Percentiles rank a stretch among this genome's conserved stretches.
Evolutionary conservation across 2,329 filamentous ascomycete genomes (phyloP).

Genomic region (Arthrobotrys pseudoclavata): DNA sequence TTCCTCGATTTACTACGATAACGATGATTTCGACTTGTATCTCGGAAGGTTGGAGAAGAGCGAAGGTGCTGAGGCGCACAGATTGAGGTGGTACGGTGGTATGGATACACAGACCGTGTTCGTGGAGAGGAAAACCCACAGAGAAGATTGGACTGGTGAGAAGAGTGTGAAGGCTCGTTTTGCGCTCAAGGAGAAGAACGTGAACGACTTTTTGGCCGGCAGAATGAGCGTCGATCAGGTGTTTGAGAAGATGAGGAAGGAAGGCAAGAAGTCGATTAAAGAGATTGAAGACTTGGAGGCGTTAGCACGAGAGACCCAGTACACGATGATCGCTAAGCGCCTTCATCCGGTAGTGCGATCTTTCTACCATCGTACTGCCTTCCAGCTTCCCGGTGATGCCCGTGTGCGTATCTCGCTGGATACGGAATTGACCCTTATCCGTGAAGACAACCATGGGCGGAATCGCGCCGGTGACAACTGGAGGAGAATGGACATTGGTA

Average conservation of each 20-base stretch:
- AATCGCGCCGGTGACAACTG: constrained; percentile 86
- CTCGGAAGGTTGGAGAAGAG: constrained; percentile 96
- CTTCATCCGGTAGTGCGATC: constrained; percentile 91
- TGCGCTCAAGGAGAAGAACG: constrained; percentile 94
- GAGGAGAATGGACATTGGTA: constrained; percentile 96
- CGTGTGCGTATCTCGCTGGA: constrained; percentile 96
- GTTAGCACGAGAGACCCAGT: constrained; percentile 91
- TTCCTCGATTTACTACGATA: constrained; percentile 98
- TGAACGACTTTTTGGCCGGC: constrained; percentile 89
- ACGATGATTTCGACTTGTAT: constrained; percentile 94
- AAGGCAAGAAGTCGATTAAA: constrained; percentile 92
- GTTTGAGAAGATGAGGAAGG: constrained; percentile 97
- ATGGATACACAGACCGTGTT: constrained; percentile 97
- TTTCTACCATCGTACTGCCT: constrained; percentile 98
- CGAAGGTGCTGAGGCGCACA: constrained; percentile 95
- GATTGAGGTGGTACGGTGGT: constrained; percentile 95
- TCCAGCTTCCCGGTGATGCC: constrained; percentile 95
- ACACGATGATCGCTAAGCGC: constrained; percentile 87
- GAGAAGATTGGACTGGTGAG: constrained; percentile 98
- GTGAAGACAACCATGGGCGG: constrained; percentile 92
- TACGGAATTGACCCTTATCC: constrained; percentile 93
- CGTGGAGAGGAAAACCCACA: constrained; percentile 96
- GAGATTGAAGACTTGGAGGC: constrained; percentile 92
- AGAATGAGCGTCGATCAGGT: constrained; percentile 85
- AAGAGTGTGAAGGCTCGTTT: constrained; percentile 99